phyloP scores from a whole-genome alignment of 257 asterid genomes.

The Linderniella brevidens region DNA sequence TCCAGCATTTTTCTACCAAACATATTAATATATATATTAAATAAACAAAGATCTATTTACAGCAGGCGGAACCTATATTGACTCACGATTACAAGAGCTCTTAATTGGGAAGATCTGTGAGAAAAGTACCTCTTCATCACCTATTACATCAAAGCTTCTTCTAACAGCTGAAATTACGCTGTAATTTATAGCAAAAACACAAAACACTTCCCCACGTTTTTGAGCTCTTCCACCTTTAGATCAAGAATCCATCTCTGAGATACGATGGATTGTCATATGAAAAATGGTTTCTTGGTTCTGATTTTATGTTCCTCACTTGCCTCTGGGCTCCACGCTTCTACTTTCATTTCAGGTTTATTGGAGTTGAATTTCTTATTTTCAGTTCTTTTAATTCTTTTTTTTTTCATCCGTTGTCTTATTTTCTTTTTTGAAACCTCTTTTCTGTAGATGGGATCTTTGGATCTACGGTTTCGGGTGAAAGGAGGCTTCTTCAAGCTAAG shows the following conservation, averaged over 20 bases:
- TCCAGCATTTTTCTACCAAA: too few species aligned
- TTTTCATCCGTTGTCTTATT: neutral
- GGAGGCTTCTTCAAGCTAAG: conserved; percentile 62
- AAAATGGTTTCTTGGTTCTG: neutral
- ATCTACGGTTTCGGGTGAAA: conserved; percentile 26
- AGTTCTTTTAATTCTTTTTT: conserved; percentile 1
- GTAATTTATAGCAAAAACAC: too few species aligned
- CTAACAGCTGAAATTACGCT: too few species aligned
- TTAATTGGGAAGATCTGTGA: too few species aligned
- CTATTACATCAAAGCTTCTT: too few species aligned
- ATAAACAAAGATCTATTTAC: too few species aligned
- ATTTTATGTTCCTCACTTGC: neutral
- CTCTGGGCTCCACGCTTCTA: neutral
- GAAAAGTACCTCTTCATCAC: too few species aligned
- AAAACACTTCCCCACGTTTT: too few species aligned
- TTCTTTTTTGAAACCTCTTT: neutral
- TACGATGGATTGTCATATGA: neutral
- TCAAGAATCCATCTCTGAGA: neutral
- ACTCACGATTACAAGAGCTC: too few species aligned
- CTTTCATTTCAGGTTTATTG: neutral
- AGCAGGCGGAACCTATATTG: too few species aligned
- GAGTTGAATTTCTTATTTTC: neutral
- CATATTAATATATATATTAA: too few species aligned
- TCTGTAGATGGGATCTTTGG: conserved; percentile 41
- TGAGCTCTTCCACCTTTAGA: too few species aligned